Conservation (phyloP, 306 rosid species). For the Ormosia emarginata region DNA sequence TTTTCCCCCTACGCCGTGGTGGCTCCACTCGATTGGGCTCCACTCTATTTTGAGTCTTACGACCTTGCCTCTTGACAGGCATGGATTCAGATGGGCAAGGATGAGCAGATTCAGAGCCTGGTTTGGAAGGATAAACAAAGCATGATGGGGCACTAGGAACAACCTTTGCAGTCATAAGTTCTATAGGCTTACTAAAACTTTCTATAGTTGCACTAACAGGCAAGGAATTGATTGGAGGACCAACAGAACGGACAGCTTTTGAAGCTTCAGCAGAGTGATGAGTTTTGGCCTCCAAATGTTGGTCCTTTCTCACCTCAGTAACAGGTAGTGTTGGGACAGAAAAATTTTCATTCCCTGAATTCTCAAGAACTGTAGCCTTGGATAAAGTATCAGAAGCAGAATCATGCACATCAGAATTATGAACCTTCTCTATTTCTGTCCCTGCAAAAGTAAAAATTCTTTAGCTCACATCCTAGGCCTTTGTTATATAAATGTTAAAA, state of each 20-base stretch:
- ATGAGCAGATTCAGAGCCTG: slow-evolving; percentile 40
- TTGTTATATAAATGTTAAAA: not conserved
- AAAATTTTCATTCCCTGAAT: slow-evolving; percentile 28
- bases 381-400: slow-evolving; percentile 34
- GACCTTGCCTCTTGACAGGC: slow-evolving; percentile 70
- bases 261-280: slow-evolving; percentile 35
- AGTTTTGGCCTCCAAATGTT: slow-evolving; percentile 29
- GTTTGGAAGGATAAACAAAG: slow-evolving; percentile 31
- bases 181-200: slow-evolving; percentile 16
- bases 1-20: slow-evolving; percentile 84
- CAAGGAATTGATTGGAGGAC: slow-evolving; percentile 39
- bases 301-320: slow-evolving; percentile 39
- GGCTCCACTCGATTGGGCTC: slow-evolving; percentile 29
- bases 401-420: slow-evolving; percentile 29
- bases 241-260: slow-evolving; percentile 35
- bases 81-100: slow-evolving; percentile 47
- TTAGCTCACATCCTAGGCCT: slow-evolving; percentile 3
- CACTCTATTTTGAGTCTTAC: slow-evolving; percentile 63
- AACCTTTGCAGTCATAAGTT: slow-evolving; percentile 37
- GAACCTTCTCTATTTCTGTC: slow-evolving; percentile 39
- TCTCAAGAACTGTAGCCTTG: slow-evolving; percentile 27
- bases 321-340: slow-evolving; percentile 27
- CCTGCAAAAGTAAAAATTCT: slow-evolving; percentile 44
- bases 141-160: slow-evolving; percentile 38
- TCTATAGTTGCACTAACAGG: slow-evolving; percentile 33